Evolutionary conservation across 1,139 yeast genomes (phyloP), one percentile per base, ranked within the genome.

Genomic region (Blastobotrys petasosporus): DNA sequence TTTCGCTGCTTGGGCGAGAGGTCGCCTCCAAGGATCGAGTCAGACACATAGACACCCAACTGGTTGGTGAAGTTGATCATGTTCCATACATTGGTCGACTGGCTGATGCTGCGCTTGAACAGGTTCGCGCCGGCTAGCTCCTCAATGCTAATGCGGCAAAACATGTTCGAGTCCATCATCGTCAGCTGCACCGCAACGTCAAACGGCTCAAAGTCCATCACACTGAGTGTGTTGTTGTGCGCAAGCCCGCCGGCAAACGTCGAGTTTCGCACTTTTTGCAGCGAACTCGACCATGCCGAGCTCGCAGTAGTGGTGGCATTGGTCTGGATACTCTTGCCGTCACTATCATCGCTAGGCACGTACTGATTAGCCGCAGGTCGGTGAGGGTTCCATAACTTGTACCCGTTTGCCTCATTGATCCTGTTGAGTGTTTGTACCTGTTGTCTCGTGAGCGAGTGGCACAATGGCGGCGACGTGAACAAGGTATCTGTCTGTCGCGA

Each of bases 141-240:
- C 33, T 76, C 80, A 1, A 90, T 80, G 54, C 75, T 75, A 49
- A 88, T 77, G 2, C 76, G 64, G 53, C 85, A 71, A 62, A 84
- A 86, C 40, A 88, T 74, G 41, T 73, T 75, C 6, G 85, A 80
- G 64, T 90, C 96, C 56, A 90, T 77, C 33, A 85, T 67, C 0
- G 96, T 85, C 50, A 90, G 69, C 61, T 88, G 97, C 58, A 82
- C 82, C 2, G 97, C 96, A 40, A 86, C 68, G 57, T 87, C 96
- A 51, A 81, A 69, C 0, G 94, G 83, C 59, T 85, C 87, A 56
- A 83, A 75, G 52, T 85, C 92, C 23, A 82, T 67, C 62, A 56
- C 77, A 75, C 50, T 45, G 33, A 58, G 37, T 8, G 48, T 37
- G 15, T 32, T 33, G 13, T 33, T 31, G 25, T 37, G 35, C 7